Conservation (phyloP, 805 yeast species). For the Candida sithepensis region DNA sequence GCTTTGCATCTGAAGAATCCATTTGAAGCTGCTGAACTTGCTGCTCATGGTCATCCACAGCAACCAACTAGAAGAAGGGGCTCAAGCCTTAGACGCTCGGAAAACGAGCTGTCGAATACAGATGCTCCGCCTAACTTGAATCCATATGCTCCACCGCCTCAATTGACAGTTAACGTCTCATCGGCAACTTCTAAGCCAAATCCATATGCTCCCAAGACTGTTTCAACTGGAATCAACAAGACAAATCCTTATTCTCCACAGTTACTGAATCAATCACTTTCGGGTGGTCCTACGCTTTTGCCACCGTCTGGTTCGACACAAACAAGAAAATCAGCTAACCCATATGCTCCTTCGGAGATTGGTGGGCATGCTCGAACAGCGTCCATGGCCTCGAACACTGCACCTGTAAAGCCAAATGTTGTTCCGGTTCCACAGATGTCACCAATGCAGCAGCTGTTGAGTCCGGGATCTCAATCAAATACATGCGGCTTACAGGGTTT, state of each 20-base stretch:
- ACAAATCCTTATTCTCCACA: slow-evolving; percentile 2
- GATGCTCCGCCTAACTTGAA: slow-evolving; percentile 5
- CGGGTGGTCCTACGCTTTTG: background rate
- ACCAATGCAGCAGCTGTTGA: slow-evolving; percentile 14
- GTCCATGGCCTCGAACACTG: slow-evolving; percentile 18
- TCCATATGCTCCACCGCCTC: slow-evolving; percentile 15
- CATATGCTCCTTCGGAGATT: slow-evolving; percentile 30
- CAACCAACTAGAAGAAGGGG: background rate
- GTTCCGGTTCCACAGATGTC: slow-evolving; percentile 28
- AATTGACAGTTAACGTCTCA: background rate
- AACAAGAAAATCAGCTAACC: slow-evolving; percentile 20
- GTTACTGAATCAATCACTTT: background rate
- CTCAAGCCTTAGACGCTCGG: slow-evolving; percentile 5
- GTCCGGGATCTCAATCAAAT: slow-evolving; percentile 6
- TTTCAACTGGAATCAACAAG: background rate
- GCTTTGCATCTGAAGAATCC: slow-evolving; percentile 23
- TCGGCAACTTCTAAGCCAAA: slow-evolving; percentile 18
- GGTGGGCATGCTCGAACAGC: slow-evolving; percentile 30
- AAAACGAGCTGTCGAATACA: slow-evolving; percentile 2
- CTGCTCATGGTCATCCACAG: background rate
- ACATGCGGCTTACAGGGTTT: background rate
- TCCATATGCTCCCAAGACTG: slow-evolving; percentile 28
- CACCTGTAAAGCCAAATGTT: slow-evolving; percentile 24
- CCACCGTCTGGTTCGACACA: slow-evolving; percentile 3
- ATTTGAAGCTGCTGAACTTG: slow-evolving; percentile 15